These are phyloP conservation scores for Cupressus sempervirens DNA, from an alignment of 75 land plant genomes.

Conservation along the genomic window DNA sequence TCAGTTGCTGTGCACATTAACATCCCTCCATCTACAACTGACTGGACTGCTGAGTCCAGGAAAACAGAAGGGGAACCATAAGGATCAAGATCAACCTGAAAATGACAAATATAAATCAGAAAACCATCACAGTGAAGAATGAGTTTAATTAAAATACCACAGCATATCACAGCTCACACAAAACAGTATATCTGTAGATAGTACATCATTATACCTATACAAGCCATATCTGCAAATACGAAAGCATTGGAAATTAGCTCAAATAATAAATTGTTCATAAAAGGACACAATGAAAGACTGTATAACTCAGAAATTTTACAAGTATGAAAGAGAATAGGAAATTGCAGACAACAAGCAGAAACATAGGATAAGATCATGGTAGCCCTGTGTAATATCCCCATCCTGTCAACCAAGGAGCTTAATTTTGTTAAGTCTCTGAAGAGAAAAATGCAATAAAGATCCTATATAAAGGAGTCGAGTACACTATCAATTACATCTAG, in stretches of 20 bases:
- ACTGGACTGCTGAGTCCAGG: slow-evolving; percentile 96
- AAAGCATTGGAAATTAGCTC: background rate
- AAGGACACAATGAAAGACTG: background rate
- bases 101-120: background rate
- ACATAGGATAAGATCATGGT: no score
- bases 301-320: background rate
- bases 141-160: background rate
- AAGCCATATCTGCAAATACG: background rate
- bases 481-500: no score
- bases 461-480: no score
- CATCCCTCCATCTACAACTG: slow-evolving; percentile 91
- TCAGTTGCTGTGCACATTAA: slow-evolving; percentile 99
- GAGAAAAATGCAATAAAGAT: no score
- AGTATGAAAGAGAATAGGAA: slow-evolving; percentile 2
- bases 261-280: background rate
- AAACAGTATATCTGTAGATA: background rate
- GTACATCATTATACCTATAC: background rate
- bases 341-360: background rate
- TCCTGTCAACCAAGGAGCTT: no score
- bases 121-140: background rate
- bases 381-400: no score
- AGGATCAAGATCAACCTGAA: slow-evolving; percentile 98
- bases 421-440: no score
- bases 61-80: slow-evolving; percentile 96
- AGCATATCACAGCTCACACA: background rate